Conservation (phyloP, 2,329 filamentous ascomycete genomes). For the Daldinia sp. region DNA sequence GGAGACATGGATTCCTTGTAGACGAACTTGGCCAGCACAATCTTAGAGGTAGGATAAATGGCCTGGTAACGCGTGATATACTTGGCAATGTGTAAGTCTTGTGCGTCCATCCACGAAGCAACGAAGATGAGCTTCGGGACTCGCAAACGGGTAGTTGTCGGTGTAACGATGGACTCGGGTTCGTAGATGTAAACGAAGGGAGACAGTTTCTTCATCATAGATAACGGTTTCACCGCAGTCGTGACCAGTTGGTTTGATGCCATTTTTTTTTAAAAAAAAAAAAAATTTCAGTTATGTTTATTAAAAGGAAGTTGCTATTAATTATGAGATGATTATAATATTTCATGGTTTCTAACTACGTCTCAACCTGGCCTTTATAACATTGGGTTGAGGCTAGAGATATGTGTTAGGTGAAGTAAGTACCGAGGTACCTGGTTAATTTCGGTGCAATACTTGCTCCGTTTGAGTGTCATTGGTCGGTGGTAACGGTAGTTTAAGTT, state of each 20-base stretch:
- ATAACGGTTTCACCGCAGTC: slow-evolving; percentile 36
- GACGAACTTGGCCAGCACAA: slow-evolving; percentile 61
- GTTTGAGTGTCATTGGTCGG: background rate
- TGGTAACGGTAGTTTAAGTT: slow-evolving; percentile 21
- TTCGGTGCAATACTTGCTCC: slow-evolving; percentile 32
- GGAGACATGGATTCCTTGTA: slow-evolving; percentile 54
- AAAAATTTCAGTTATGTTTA: background rate
- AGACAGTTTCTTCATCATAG: slow-evolving; percentile 49
- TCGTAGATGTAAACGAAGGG: slow-evolving; percentile 49
- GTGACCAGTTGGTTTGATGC: slow-evolving; percentile 33
- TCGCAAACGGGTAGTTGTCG: slow-evolving; percentile 15
- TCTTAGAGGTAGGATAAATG: slow-evolving; percentile 59
- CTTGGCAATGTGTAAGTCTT: slow-evolving; percentile 64
- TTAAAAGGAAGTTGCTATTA: background rate
- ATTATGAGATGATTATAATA: background rate
- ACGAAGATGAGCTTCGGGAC: slow-evolving; percentile 62
- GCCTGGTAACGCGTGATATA: slow-evolving; percentile 61
- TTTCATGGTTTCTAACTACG: background rate
- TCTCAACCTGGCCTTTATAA: background rate
- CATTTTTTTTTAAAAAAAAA: no score
- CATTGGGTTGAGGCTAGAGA: background rate
- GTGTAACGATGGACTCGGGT: slow-evolving; percentile 32
- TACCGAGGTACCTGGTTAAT: slow-evolving; percentile 2
- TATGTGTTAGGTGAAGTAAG: background rate
- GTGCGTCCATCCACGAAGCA: slow-evolving; percentile 65